Base-by-base conservation (phyloP, 1,139 yeast genomes). In the Nakaseomyces nivariensis region DNA sequence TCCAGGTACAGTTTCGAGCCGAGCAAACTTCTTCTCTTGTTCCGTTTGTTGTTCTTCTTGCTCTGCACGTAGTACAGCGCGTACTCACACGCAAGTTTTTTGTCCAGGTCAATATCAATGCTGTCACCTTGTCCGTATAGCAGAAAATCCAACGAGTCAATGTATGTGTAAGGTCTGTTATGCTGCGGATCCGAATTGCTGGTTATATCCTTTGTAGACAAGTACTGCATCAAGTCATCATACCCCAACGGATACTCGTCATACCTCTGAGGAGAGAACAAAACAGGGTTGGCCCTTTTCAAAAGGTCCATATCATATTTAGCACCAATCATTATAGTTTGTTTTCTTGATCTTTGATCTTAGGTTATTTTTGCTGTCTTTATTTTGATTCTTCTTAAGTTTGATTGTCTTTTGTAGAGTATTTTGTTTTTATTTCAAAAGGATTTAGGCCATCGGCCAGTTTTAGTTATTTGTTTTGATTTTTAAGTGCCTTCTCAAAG, bases 201-300 rank as follows among this genome's bases (percentile, higher is more conserved):
- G 46, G 44, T 29, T 4, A 41, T 45, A 37, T 52, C 54, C 37
- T 52, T 51, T 4, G 57, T 50, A 25, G 47, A 48, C 37, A 63
- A 49, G 47, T 56, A 61, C 49, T 56, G 61, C 40, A 57, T 57
- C 51, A 62, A 47, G 40, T 62, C 66, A 10, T 49, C 56, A 38
- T 61, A 58, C 8, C 57, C 56, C 43, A 56, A 49, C 22, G 67
- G 67, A 50, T 63, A 62, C 37, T 59, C 59, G 29, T 61, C 64
- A 25, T 56, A 53, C 27, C 55, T 48, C 13, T 57, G 58, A 8
- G 52, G 51, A 5, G 61, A 50, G 44, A 62, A 59, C 5, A 62
- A 56, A 44, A 55, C 45, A 1, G 66, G 66, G 45, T 61, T 62
- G 3, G 62, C 60, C 38, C 54, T 53, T 38, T 54, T 51, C 56